phyloP scores from a whole-genome alignment of 2,329 filamentous ascomycete genomes.

The Fusarium sp. region DNA sequence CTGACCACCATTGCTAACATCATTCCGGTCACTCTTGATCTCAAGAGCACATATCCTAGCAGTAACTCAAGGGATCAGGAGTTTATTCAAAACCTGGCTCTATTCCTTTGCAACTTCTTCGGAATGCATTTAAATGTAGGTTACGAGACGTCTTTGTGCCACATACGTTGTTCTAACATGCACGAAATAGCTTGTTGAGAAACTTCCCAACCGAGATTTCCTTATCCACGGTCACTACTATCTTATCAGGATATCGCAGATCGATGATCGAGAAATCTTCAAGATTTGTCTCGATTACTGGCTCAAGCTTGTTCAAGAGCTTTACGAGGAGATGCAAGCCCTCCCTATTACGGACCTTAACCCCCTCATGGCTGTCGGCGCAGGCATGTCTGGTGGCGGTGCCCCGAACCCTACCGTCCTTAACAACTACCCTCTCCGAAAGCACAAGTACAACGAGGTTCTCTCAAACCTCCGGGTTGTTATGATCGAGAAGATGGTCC shows the following conservation, averaged over 20 bases:
- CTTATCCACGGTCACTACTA: conserved; percentile 98
- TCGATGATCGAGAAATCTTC: conserved; percentile 98
- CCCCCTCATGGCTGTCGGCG: conserved; percentile 83
- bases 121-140: conserved; percentile 86
- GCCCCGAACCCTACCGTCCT: conserved; percentile 87
- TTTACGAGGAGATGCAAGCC: conserved; percentile 99
- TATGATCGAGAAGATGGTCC: conserved; percentile 99
- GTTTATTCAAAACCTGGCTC: conserved; percentile 94
- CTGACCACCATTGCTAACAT: conserved; percentile 92
- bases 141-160: conserved; percentile 20
- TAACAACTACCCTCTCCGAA: conserved; percentile 90
- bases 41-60: conserved; percentile 89
- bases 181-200: conserved; percentile 81
- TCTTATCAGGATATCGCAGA: conserved; percentile 97
- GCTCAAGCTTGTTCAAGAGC: conserved; percentile 97
- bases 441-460: conserved; percentile 97
- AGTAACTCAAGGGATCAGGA: conserved; percentile 96
- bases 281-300: conserved; percentile 99
- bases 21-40: conserved; percentile 88
- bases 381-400: conserved; percentile 79
- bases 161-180: conserved; percentile 32
- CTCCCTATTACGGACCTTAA: conserved; percentile 94
- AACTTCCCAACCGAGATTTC: conserved; percentile 93
- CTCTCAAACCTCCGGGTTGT: conserved; percentile 93
- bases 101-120: conserved; percentile 98